phyloP scores from a whole-genome alignment of 257 asterid genomes.

The Salvia miltiorrhiza region DNA sequence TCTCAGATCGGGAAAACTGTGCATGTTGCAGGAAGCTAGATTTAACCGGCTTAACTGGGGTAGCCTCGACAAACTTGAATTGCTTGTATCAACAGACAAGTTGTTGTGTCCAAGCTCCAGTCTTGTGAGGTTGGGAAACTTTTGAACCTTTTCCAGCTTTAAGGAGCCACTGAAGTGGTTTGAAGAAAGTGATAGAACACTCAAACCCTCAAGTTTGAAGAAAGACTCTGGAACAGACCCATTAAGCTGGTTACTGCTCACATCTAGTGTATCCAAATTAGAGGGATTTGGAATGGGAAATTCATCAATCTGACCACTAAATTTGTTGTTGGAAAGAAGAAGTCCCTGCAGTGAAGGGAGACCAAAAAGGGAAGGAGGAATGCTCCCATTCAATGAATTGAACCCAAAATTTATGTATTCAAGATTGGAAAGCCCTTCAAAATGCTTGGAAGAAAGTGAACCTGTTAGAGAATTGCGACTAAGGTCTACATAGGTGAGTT shows the following conservation, averaged over 20 bases:
- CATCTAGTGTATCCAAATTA: slow-evolving; percentile 29
- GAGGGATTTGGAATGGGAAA: slow-evolving; percentile 17
- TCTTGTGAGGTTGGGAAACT: slow-evolving; percentile 30
- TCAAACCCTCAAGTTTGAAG: slow-evolving; percentile 26
- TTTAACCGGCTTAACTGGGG: slow-evolving; percentile 29
- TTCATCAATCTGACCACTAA: slow-evolving; percentile 37
- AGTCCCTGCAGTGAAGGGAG: slow-evolving; percentile 39
- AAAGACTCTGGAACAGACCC: slow-evolving; percentile 42
- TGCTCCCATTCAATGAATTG: slow-evolving; percentile 38
- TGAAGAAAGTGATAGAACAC: slow-evolving; percentile 30
- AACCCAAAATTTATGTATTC: slow-evolving; percentile 22
- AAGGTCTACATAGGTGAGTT: slow-evolving; percentile 32
- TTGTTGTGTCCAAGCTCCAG: slow-evolving; percentile 58
- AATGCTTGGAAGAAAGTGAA: slow-evolving; percentile 32
- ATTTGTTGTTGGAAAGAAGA: slow-evolving; percentile 33
- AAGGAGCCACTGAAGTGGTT: slow-evolving; percentile 37
- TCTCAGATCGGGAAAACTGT: slow-evolving; percentile 32
- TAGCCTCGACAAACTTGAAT: slow-evolving; percentile 4
- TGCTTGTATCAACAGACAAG: slow-evolving; percentile 30
- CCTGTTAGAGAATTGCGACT: slow-evolving; percentile 35
- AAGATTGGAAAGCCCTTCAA: slow-evolving; percentile 38
- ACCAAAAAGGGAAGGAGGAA: slow-evolving; percentile 38
- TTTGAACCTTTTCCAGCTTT: slow-evolving; percentile 22
- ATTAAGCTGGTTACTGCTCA: slow-evolving; percentile 35
- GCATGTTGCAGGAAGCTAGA: slow-evolving; percentile 53